phyloP scores from a whole-genome alignment of 2,329 filamentous ascomycete genomes.

The Paracoccidioides brasiliensis region DNA sequence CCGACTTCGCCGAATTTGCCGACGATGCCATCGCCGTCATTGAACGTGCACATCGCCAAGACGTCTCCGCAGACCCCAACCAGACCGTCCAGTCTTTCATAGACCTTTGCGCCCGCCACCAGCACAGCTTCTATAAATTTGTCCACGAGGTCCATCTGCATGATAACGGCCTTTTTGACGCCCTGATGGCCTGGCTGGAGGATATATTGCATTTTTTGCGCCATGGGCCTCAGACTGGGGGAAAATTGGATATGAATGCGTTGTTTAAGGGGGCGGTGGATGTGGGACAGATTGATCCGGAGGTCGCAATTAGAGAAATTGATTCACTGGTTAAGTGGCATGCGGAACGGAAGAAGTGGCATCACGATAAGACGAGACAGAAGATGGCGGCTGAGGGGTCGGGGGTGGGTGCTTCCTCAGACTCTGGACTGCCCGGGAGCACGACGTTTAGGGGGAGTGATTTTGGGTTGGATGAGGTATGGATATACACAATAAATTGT shows the following conservation, averaged over 20 bases:
- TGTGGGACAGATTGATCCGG: conserved; percentile 54
- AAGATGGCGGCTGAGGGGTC: conserved; percentile 81
- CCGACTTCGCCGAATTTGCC: conserved; percentile 84
- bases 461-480: conserved; percentile 73
- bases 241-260: conserved; percentile 86
- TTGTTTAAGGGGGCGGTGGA: conserved; percentile 71
- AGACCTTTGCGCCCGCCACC: conserved; percentile 85
- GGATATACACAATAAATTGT: conserved; percentile 7
- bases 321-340: conserved; percentile 85
- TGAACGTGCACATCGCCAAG: conserved; percentile 54
- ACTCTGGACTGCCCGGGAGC: conserved; percentile 40
- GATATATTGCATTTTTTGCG: conserved; percentile 86
- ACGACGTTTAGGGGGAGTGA: conserved; percentile 61
- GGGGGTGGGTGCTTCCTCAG: conserved; percentile 30
- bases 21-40: conserved; percentile 83
- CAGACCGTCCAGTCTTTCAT: conserved; percentile 98
- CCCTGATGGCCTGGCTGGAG: conserved; percentile 95
- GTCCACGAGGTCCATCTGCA: conserved; percentile 95
- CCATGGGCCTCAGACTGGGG: conserved; percentile 62
- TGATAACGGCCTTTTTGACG: conserved; percentile 90
- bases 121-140: conserved; percentile 98
- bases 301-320: conserved; percentile 64
- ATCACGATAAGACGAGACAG: conserved; percentile 91
- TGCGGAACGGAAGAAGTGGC: conserved; percentile 92
- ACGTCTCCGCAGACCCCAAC: conserved; percentile 89